phyloP scores from a whole-genome alignment of 2,329 filamentous ascomycete genomes.

The Diaporthe caulivora region DNA sequence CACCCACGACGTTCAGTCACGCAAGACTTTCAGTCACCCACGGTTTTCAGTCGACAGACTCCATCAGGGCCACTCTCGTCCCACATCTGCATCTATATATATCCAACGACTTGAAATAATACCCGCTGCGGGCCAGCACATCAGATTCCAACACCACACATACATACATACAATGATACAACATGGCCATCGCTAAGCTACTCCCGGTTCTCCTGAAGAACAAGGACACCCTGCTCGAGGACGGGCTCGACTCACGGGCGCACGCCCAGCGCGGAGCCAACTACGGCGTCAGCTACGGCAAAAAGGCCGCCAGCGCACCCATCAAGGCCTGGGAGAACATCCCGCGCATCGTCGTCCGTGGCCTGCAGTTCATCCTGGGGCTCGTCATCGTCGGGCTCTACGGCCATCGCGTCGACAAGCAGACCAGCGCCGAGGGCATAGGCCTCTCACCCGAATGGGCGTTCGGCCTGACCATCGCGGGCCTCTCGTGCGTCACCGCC shows the following conservation, averaged over 20 bases:
- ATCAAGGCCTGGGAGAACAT: constrained; percentile 60
- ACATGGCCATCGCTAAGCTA: constrained; percentile 34
- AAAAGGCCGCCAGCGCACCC: constrained; percentile 58
- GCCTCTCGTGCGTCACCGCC: constrained; percentile 65
- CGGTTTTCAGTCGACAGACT: not conserved
- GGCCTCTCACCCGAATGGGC: constrained; percentile 65
- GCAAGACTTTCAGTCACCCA: not conserved
- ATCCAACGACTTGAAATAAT: constrained; percentile 2
- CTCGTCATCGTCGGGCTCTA: constrained; percentile 79
- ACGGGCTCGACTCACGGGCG: constrained; percentile 37
- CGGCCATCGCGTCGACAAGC: constrained; percentile 67
- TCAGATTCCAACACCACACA: not conserved
- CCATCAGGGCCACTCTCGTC: constrained; percentile 6
- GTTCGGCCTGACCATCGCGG: constrained; percentile 72
- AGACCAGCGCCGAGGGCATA: constrained; percentile 48
- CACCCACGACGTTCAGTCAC: not conserved
- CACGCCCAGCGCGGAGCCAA: constrained; percentile 36
- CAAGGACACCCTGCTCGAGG: constrained; percentile 32
- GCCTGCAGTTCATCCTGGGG: constrained; percentile 78
- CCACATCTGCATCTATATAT: constrained; percentile 12
- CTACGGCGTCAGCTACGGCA: constrained; percentile 46
- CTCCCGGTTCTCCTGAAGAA: constrained; percentile 33
- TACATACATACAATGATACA: not conserved
- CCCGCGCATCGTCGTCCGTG: constrained; percentile 67
- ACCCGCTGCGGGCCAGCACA: constrained; percentile 28